phyloP scores from a whole-genome alignment of 2,329 filamentous ascomycete genomes.

The Elsinoe perseae region DNA sequence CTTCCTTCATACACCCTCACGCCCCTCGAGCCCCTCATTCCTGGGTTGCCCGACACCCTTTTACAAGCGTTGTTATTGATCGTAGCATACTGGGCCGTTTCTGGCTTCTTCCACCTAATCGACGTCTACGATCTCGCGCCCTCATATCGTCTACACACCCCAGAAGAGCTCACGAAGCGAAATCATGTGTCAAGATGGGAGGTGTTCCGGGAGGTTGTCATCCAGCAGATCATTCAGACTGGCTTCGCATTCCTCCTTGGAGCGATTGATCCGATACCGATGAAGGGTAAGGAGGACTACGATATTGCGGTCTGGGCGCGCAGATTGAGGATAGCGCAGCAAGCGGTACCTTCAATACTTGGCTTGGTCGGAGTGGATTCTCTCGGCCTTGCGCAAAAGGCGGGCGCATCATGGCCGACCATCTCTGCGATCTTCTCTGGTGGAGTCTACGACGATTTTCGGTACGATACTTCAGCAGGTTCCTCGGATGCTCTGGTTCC shows the following conservation, averaged over 20 bases:
- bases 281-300: slow-evolving; percentile 70
- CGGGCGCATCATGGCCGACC: slow-evolving; percentile 62
- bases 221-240: slow-evolving; percentile 89
- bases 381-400: slow-evolving; percentile 62
- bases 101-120: slow-evolving; percentile 77
- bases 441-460: slow-evolving; percentile 63
- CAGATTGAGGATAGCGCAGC: slow-evolving; percentile 69
- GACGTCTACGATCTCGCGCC: slow-evolving; percentile 81
- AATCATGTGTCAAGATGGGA: slow-evolving; percentile 81
- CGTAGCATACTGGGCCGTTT: slow-evolving; percentile 80
- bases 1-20: slow-evolving; percentile 72
- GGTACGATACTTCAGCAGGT: not conserved
- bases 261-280: slow-evolving; percentile 64
- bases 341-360: slow-evolving; percentile 65
- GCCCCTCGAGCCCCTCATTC: slow-evolving; percentile 62
- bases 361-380: slow-evolving; percentile 69
- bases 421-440: slow-evolving; percentile 70
- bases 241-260: slow-evolving; percentile 59
- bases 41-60: slow-evolving; percentile 74
- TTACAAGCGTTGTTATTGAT: slow-evolving; percentile 69
- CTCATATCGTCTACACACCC: slow-evolving; percentile 89
- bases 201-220: slow-evolving; percentile 79
- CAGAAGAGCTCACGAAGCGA: slow-evolving; percentile 77
- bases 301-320: slow-evolving; percentile 87
- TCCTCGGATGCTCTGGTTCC: slow-evolving; percentile 46